Conservation (phyloP, 176 grass and related monocot genomes). For the Avena eriantha region DNA sequence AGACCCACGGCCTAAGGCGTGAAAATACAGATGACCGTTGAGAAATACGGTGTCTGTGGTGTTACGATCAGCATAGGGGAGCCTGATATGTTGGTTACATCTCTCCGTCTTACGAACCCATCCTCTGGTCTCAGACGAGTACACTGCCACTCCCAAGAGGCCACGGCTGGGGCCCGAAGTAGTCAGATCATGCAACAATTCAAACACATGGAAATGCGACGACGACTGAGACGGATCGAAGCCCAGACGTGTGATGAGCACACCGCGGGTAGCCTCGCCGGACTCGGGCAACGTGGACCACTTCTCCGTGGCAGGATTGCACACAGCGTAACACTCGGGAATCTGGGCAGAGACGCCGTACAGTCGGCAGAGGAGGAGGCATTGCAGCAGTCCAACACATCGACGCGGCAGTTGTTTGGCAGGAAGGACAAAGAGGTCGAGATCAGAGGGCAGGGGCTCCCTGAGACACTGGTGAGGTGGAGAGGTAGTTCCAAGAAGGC, state of each 20-base stretch:
- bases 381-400: slow-evolving; percentile 26
- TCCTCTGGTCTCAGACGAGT: neutral
- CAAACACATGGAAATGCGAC: neutral
- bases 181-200: neutral
- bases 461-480: neutral
- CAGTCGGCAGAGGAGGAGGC: neutral
- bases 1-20: neutral
- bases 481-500: neutral
- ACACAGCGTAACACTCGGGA: slow-evolving; percentile 2
- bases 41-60: neutral
- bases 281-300: slow-evolving; percentile 1
- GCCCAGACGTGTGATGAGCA: too few relatives aligned
- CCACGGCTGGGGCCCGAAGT: neutral
- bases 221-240: neutral
- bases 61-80: neutral
- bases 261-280: neutral
- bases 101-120: neutral
- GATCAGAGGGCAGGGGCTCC: neutral
- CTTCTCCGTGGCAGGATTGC: slow-evolving; percentile 20
- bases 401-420: neutral
- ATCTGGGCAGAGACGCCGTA: neutral
- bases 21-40: slow-evolving; percentile 13
- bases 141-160: neutral
- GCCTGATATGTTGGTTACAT: neutral
- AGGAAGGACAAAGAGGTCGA: slow-evolving; percentile 3